Percentiles rank a stretch among this genome's conserved stretches.
Conservation (phyloP, 108 stramenopile genomes). For the Stephanodiscus triporus region DNA sequence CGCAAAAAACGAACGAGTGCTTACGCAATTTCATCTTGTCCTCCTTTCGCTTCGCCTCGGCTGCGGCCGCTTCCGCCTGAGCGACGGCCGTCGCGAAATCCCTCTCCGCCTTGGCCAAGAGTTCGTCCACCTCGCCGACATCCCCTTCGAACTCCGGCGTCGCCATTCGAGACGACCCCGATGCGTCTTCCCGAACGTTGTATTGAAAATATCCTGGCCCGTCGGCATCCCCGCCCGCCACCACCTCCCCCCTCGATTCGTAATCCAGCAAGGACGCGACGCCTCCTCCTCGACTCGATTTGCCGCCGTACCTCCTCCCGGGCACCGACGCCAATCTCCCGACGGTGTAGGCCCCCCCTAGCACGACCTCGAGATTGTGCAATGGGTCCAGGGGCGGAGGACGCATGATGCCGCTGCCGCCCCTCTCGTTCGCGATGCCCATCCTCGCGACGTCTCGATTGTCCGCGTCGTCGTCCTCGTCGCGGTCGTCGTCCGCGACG, state of each 20-base stretch:
- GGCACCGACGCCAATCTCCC: slow-evolving; percentile 63
- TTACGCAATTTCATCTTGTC: slow-evolving; percentile 75
- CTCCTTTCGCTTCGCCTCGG: slow-evolving; percentile 73
- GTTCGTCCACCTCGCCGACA: slow-evolving; percentile 50
- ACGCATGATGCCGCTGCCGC: slow-evolving; percentile 56
- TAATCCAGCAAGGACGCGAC: slow-evolving; percentile 45
- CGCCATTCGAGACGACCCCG: slow-evolving; percentile 3
- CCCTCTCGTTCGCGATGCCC: slow-evolving; percentile 16
- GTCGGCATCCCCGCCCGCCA: slow-evolving; percentile 7
- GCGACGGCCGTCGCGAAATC: slow-evolving; percentile 46
- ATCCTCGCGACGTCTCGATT: neutral
- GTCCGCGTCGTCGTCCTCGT: neutral
- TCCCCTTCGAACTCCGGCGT: slow-evolving; percentile 19
- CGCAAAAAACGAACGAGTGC: neutral
- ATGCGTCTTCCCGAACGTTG: slow-evolving; percentile 15
- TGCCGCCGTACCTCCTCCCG: slow-evolving; percentile 32
- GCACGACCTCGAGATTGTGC: slow-evolving; percentile 77
- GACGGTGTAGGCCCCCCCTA: slow-evolving; percentile 68
- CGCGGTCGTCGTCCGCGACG: slow-evolving; percentile 10
- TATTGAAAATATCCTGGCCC: slow-evolving; percentile 28
- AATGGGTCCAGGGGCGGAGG: slow-evolving; percentile 78
- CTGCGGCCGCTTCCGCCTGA: slow-evolving; percentile 44
- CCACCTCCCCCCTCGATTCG: slow-evolving; percentile 40
- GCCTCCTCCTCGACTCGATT: slow-evolving; percentile 7
- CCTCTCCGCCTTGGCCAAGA: slow-evolving; percentile 35